phyloP scores from a whole-genome alignment of 2,329 filamentous ascomycete species.

The Penicillium vulpinum region DNA sequence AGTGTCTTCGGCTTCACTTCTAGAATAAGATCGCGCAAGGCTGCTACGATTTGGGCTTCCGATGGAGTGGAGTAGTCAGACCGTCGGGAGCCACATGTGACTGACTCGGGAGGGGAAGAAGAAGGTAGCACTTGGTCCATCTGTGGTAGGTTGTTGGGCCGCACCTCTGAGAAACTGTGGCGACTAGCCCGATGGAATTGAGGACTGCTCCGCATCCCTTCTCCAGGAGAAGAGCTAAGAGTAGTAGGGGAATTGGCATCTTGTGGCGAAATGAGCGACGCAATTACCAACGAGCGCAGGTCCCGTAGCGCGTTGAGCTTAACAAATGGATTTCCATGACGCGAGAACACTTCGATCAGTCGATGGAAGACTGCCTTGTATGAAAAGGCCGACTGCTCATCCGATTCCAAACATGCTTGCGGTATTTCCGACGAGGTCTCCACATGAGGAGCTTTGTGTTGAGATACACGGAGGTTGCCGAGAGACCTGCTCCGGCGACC shows the following conservation, averaged over 20 bases:
- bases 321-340: conserved; percentile 80
- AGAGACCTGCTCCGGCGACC: conserved; percentile 39
- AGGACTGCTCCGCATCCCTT: background rate
- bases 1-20: conserved; percentile 74
- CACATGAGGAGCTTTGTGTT: background rate
- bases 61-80: conserved; percentile 57
- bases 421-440: conserved; percentile 7
- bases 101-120: conserved; percentile 30
- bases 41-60: conserved; percentile 62
- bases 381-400: conserved; percentile 59
- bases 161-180: conserved; percentile 36
- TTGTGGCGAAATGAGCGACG: conserved; percentile 65
- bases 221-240: background rate
- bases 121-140: conserved; percentile 24
- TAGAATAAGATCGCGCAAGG: conserved; percentile 67
- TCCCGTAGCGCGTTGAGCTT: conserved; percentile 84
- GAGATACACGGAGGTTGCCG: conserved; percentile 21
- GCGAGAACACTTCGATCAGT: conserved; percentile 80
- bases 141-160: conserved; percentile 12
- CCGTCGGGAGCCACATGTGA: conserved; percentile 33
- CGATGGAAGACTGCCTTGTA: conserved; percentile 78
- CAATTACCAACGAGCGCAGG: conserved; percentile 76
- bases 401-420: background rate
- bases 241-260: conserved; percentile 27
- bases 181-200: conserved; percentile 23